Conservation (phyloP, 2,329 filamentous ascomycete species). For the Cadophora gregata region DNA sequence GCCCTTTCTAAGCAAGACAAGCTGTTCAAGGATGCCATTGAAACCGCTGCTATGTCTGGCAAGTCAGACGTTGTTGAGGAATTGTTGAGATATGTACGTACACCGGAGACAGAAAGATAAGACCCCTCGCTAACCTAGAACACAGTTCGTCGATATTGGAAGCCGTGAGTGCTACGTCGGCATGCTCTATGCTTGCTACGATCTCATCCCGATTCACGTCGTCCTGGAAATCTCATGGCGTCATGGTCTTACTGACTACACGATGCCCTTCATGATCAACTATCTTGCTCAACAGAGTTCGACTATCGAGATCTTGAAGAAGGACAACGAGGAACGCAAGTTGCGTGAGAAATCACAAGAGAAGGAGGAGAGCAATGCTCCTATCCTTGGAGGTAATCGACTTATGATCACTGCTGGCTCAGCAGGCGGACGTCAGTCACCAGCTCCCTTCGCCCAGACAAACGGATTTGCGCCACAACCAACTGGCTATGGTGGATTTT, state of each 20-base stretch:
- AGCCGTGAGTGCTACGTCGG: conserved; percentile 99
- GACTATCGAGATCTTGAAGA: conserved; percentile 83
- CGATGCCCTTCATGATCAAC: conserved; percentile 99
- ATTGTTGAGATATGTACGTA: conserved; percentile 92
- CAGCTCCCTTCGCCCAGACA: conserved; percentile 74
- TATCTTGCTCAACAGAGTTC: conserved; percentile 89
- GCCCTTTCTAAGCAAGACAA: conserved; percentile 98
- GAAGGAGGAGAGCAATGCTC: conserved; percentile 91
- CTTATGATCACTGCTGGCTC: conserved; percentile 97
- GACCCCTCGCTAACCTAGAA: conserved; percentile 27
- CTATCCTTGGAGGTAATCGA: conserved; percentile 86
- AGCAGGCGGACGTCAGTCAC: conserved; percentile 53
- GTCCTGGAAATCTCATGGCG: conserved; percentile 98
- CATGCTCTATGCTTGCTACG: conserved; percentile 99
- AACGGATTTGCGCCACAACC: conserved; percentile 91
- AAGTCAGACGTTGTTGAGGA: conserved; percentile 96
- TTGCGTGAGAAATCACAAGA: conserved; percentile 71
- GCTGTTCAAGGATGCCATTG: conserved; percentile 98
- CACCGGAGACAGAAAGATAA: conserved; percentile 20
- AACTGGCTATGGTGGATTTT: conserved; percentile 71
- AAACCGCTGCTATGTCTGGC: conserved; percentile 90
- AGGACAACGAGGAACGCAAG: conserved; percentile 96
- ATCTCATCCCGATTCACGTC: conserved; percentile 90
- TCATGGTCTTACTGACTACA: conserved; percentile 91
- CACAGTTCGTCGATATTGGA: conserved; percentile 97